These are phyloP conservation scores for Ascobolus immersus DNA, from an alignment of 495 filamentous ascomycete species.

Conservation along the genomic window DNA sequence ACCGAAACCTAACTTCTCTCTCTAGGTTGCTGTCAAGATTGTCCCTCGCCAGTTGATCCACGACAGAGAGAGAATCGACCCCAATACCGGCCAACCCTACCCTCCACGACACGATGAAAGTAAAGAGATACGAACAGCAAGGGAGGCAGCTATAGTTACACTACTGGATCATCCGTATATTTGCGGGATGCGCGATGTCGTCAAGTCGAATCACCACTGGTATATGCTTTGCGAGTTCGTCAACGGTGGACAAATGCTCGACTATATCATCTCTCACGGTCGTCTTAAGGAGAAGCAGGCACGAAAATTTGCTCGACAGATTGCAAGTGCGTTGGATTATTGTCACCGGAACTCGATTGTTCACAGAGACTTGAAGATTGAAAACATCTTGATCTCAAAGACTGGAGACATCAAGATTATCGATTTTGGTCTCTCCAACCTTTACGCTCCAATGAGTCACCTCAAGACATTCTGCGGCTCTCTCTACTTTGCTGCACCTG, in stretches of 20 bases:
- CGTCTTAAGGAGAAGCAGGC: conserved; percentile 96
- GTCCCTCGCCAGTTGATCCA: conserved; percentile 45
- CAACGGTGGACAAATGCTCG: conserved; percentile 97
- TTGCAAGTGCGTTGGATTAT: conserved; percentile 94
- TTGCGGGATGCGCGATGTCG: conserved; percentile 83
- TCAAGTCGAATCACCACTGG: conserved; percentile 93
- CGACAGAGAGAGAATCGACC: conserved; percentile 14
- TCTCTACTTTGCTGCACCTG: conserved; percentile 92
- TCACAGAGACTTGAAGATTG: conserved; percentile 92
- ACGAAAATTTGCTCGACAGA: conserved; percentile 89
- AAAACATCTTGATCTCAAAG: conserved; percentile 98
- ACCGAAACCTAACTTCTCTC: not conserved
- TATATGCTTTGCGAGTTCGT: conserved; percentile 99
- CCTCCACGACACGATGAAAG: conserved; percentile 20
- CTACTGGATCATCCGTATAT: conserved; percentile 90
- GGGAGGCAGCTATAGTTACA: conserved; percentile 90
- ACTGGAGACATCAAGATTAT: conserved; percentile 99
- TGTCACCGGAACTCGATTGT: conserved; percentile 98
- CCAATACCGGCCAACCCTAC: conserved; percentile 13
- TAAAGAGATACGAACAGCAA: conserved; percentile 88
- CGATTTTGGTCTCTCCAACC: conserved; percentile 92
- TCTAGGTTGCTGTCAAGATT: conserved; percentile 86
- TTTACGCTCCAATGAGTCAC: conserved; percentile 65
- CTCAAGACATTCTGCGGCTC: conserved; percentile 96
- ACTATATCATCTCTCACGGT: conserved; percentile 98